Percentiles rank a stretch among this genome's conserved stretches.
Evolutionary conservation across 2,329 filamentous ascomycete species (phyloP).

Genomic region (Pseudogymnoascus destructans): DNA sequence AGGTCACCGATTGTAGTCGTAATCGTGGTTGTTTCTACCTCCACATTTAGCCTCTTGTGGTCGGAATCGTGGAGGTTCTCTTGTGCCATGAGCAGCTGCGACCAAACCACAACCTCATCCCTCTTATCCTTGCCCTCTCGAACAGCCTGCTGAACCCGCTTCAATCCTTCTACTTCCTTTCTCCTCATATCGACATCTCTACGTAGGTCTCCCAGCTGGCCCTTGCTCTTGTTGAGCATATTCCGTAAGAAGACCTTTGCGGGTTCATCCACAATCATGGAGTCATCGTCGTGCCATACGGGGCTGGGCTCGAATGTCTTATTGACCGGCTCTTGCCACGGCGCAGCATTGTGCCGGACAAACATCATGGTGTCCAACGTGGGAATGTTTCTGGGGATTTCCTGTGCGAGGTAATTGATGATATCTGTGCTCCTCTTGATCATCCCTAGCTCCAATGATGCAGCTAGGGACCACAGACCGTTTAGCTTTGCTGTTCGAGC

Average conservation of each 20-base stretch:
- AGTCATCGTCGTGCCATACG: conserved; percentile 88
- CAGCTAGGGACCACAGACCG: conserved; percentile 68
- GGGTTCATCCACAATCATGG: conserved; percentile 72
- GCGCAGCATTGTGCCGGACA: conserved; percentile 73
- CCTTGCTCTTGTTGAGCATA: conserved; percentile 79
- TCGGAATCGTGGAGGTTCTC: conserved; percentile 78
- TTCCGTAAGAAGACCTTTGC: conserved; percentile 89
- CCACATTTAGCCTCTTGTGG: conserved; percentile 69
- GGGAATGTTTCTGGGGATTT: conserved; percentile 80
- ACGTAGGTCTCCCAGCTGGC: conserved; percentile 64
- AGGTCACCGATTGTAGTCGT: conserved; percentile 85
- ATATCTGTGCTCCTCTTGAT: conserved; percentile 60
- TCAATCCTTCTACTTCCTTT: conserved; percentile 69
- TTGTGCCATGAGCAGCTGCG: conserved; percentile 69
- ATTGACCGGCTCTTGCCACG: conserved; percentile 73
- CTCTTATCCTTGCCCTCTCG: conserved; percentile 76
- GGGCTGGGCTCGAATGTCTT: conserved; percentile 87
- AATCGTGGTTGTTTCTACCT: conserved; percentile 88
- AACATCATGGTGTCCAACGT: conserved; percentile 97
- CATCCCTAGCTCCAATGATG: conserved; percentile 66
- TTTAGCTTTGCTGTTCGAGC: conserved; percentile 78
- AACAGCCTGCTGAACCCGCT: conserved; percentile 59
- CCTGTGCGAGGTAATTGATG: conserved; percentile 58
- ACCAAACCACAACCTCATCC: conserved; percentile 76
- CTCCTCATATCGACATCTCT: conserved; percentile 76